phyloP scores from a whole-genome alignment of 2,329 filamentous ascomycete species.

The Graphium sp. region DNA sequence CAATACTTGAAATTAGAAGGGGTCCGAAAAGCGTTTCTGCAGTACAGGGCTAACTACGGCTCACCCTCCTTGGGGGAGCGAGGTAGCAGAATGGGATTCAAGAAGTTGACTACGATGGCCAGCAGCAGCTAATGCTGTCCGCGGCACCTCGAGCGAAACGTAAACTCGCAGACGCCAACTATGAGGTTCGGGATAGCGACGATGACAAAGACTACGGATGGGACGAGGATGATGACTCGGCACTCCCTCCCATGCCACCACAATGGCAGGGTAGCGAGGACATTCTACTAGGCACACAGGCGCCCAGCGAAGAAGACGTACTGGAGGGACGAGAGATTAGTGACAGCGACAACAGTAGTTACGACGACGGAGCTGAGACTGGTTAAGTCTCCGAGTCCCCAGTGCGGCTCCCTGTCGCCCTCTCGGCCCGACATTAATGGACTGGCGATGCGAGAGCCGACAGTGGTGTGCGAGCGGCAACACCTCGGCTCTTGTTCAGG shows the following conservation, averaged over 20 bases:
- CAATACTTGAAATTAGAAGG: too few relatives aligned
- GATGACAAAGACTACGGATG: constrained; percentile 59
- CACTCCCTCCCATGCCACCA: constrained; percentile 40
- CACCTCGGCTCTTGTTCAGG: too few relatives aligned
- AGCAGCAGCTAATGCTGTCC: constrained; percentile 14
- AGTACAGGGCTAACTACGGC: too few relatives aligned
- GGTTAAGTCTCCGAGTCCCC: too few relatives aligned
- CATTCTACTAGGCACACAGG: constrained; percentile 32
- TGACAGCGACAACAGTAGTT: too few relatives aligned
- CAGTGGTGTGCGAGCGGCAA: too few relatives aligned
- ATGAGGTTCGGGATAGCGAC: constrained; percentile 45
- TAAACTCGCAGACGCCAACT: constrained; percentile 41
- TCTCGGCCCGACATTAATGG: too few relatives aligned
- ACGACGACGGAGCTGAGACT: too few relatives aligned
- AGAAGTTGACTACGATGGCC: constrained; percentile 21
- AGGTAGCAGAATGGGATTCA: constrained; percentile 22
- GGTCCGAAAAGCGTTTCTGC: too few relatives aligned
- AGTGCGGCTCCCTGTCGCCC: too few relatives aligned
- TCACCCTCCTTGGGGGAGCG: neutral
- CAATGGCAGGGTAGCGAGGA: constrained; percentile 55
- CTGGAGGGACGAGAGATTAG: too few relatives aligned
- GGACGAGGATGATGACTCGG: constrained; percentile 48
- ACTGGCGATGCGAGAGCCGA: too few relatives aligned
- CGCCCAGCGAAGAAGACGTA: constrained; percentile 18
- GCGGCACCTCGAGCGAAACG: constrained; percentile 36